Evolutionary conservation across 192 early-diverging fungal species (phyloP), one percentile per base, ranked within the genome.

Genomic region (Jimgerdemannia flammicorona): DNA sequence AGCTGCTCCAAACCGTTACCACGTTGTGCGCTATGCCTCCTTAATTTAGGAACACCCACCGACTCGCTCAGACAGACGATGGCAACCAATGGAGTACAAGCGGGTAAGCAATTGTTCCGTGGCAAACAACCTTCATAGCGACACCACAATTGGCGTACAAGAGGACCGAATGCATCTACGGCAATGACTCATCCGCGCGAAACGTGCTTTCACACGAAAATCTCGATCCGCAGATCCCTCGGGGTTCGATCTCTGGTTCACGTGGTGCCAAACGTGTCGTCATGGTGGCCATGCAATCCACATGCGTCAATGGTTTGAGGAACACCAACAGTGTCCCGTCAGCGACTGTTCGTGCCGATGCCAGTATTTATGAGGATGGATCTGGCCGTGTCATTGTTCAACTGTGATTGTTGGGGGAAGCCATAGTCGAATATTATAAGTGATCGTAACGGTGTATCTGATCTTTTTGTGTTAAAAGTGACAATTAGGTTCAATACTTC

Each of bases 241-340:
- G 67, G 90, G 91, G 63, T 92, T 95, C 79, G 90, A 95, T 74
- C 81, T 90, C 63, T 99, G 96, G 97, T 99, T 98, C 79, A 97
- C 95, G 14, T 99, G 98, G 98, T 99, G 98, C 83, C 96, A 97
- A 81, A 94, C 93, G 9, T 99, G 98, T 81, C 87, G 93, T 14
- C 98, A 99, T 82, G 98, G 98, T 49, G 98, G 98, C 2, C 98
- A 99, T 78, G 92, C 93, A 3, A 83, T 87, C 41, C 98, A 99
- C 76, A 89, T 99, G 84, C 79, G 88, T 44, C 87, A 93, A 63
- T 99, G 98, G 98, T 99, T 99, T 79, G 81, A 88, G 69, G 90
- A 86, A 0, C 95, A 99, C 79, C 74, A 78, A 20, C 85, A 84
- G 43, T 99, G 98, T 81, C 96, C 98, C 29, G 95, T 99, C 4